Evolutionary conservation across 2,329 filamentous ascomycete species (phyloP).

Genomic region (Macrophomina pseudophaseolina): DNA sequence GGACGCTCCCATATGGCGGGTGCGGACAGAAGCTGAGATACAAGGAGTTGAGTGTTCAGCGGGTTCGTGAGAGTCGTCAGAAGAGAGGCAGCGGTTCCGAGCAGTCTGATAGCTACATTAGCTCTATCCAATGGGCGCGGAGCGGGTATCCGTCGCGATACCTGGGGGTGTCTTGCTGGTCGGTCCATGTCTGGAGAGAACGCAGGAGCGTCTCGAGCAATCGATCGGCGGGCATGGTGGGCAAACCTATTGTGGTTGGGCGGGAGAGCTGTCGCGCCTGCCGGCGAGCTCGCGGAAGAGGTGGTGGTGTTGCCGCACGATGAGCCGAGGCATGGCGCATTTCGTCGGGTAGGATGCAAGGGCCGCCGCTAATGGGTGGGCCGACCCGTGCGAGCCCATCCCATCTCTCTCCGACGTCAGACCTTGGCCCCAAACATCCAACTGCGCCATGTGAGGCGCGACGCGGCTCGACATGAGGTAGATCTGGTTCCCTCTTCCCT

Average conservation of each 20-base stretch:
- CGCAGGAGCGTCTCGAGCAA: constrained; percentile 70
- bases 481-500: neutral
- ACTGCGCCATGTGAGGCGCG: constrained; percentile 14
- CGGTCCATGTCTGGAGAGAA: constrained; percentile 63
- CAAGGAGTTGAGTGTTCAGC: constrained; percentile 74
- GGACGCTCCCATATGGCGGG: constrained; percentile 72
- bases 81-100: constrained; percentile 70
- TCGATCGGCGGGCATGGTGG: constrained; percentile 67
- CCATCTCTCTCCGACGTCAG: constrained; percentile 10
- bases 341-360: constrained; percentile 21
- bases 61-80: constrained; percentile 74
- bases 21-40: constrained; percentile 72
- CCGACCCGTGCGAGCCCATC: neutral
- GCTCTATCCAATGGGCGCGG: neutral
- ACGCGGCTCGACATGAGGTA: constrained; percentile 38
- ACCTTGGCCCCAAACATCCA: neutral
- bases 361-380: neutral
- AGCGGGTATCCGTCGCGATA: constrained; percentile 39
- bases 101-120: constrained; percentile 46
- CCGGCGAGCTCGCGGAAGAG: constrained; percentile 1
- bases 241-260: neutral
- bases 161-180: constrained; percentile 65
- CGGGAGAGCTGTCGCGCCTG: neutral
- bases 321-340: constrained; percentile 18
- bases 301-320: neutral